Evolutionary conservation across 163 green algal species (phyloP).

Genomic region (Scenedesmus sp.): DNA sequence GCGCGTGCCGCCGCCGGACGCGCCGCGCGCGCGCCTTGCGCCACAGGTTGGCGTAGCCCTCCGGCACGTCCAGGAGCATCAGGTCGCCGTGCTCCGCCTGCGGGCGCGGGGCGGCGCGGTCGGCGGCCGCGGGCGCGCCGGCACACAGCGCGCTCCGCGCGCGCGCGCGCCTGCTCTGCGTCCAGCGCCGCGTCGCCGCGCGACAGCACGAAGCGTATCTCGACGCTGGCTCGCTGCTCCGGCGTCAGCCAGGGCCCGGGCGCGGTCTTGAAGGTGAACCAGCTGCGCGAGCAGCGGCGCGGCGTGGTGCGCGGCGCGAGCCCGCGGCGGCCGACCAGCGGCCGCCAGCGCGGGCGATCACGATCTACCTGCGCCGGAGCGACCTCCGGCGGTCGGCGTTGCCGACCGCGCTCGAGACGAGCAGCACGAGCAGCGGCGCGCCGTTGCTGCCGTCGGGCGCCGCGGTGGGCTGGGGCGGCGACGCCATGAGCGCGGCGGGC

Average conservation of each 20-base stretch:
- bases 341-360: too few species aligned
- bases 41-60: slow-evolving; percentile 66
- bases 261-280: slow-evolving; percentile 20
- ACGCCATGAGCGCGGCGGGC: too few species aligned
- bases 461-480: too few species aligned
- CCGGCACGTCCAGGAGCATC: slow-evolving; percentile 50
- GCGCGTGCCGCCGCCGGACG: too few species aligned
- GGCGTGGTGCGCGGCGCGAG: background rate
- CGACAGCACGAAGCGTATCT: slow-evolving; percentile 20
- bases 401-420: slow-evolving; percentile 2
- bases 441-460: background rate
- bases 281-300: slow-evolving; percentile 8
- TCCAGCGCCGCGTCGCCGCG: background rate
- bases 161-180: slow-evolving; percentile 11
- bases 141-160: too few species aligned
- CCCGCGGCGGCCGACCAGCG: too few species aligned
- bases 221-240: background rate
- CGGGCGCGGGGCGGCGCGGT: background rate
- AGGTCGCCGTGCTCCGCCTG: slow-evolving; percentile 55
- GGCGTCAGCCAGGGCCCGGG: background rate
- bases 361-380: slow-evolving; percentile 19
- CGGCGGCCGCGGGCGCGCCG: background rate
- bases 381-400: slow-evolving; percentile 7
- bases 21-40: slow-evolving; percentile 53
- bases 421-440: slow-evolving; percentile 1